Evolutionary conservation across 2,329 filamentous ascomycete genomes (phyloP).

Genomic region (Venturia oleaginea): DNA sequence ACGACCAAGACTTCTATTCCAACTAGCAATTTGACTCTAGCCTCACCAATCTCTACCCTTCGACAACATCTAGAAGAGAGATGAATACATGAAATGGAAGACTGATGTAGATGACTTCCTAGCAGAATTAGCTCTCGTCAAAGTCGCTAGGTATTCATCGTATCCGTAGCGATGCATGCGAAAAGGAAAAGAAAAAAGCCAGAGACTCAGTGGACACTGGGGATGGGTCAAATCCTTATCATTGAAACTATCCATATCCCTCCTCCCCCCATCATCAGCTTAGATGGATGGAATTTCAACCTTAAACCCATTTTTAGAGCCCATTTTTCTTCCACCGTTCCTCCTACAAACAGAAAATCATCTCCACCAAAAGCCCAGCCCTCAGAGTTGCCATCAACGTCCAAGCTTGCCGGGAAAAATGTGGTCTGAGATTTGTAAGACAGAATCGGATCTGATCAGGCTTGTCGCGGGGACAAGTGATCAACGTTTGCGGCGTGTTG

Average conservation of each 20-base stretch:
- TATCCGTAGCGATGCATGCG: no score
- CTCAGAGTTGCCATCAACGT: background rate
- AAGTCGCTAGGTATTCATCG: no score
- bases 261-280: background rate
- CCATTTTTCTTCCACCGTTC: slow-evolving; percentile 3
- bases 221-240: background rate
- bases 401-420: background rate
- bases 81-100: no score
- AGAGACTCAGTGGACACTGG: background rate
- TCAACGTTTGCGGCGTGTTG: background rate
- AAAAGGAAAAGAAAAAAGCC: no score
- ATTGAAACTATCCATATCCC: slow-evolving; percentile 6
- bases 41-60: no score
- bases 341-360: background rate
- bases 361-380: background rate
- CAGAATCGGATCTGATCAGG: background rate
- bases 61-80: no score
- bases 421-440: background rate
- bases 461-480: background rate
- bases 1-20: no score
- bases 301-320: background rate
- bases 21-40: no score
- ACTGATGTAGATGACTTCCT: no score
- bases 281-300: background rate
- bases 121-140: no score